phyloP scores from a whole-genome alignment of 768 basidiomycete species.

The Termitomyces sp. region DNA sequence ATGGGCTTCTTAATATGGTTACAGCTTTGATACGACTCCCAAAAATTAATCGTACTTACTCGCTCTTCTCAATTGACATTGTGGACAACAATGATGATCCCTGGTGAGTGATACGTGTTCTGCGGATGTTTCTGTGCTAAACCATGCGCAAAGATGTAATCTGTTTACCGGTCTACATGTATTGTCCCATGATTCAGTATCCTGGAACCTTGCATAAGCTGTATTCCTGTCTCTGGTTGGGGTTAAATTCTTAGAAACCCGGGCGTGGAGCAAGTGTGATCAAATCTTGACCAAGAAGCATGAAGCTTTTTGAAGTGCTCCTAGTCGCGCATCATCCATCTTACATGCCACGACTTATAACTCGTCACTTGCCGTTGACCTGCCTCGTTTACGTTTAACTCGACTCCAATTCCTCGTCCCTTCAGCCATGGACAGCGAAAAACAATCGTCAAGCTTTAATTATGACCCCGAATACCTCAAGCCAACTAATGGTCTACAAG shows the following conservation, averaged over 20 bases:
- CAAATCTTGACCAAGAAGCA: background rate
- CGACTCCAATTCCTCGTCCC: background rate
- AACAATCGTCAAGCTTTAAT: slow-evolving; percentile 8
- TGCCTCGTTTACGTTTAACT: background rate
- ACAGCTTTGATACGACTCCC: too few relatives aligned
- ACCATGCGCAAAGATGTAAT: background rate
- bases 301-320: too few relatives aligned
- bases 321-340: too few relatives aligned
- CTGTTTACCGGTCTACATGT: too few relatives aligned
- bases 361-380: too few relatives aligned
- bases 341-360: background rate
- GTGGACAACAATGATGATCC: slow-evolving; percentile 57
- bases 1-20: slow-evolving; percentile 92
- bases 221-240: too few relatives aligned
- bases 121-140: background rate
- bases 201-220: background rate
- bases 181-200: background rate
- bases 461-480: slow-evolving; percentile 7
- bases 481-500: background rate
- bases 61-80: slow-evolving; percentile 3
- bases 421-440: background rate
- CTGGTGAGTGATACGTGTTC: slow-evolving; percentile 44
- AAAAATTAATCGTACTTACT: background rate
- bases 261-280: background rate
- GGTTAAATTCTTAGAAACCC: too few relatives aligned